Base-by-base conservation (phyloP, 2,329 filamentous ascomycete genomes). In the Arthrobotrys pseudoclavata region DNA sequence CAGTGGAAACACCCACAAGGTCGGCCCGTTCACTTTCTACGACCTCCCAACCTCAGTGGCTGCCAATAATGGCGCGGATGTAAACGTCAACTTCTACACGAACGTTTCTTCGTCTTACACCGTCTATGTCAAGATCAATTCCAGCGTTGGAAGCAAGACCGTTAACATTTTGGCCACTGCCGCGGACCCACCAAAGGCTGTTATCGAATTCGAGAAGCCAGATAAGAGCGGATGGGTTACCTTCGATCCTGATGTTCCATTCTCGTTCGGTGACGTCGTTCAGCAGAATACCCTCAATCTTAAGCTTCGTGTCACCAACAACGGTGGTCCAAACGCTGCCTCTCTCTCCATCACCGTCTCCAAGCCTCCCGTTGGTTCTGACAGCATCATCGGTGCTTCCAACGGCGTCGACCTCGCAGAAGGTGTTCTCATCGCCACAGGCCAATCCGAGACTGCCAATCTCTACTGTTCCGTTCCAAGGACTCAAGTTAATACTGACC, bases 381-480 rank as follows among this genome's bases (percentile, higher is more conserved):
- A 87, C 1, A 85, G 89, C 22, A 85, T 90, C 45, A 57, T 78
- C 20, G 84, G 85, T 20, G 86, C 88, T 0, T 84, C 84, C 12
- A 90, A 89, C 80, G 85, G 86, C 18, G 79, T 80, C 47, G 79
- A 81, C 63, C 84, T 88, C 7, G 88, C 89, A 57, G 88, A 90
- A 80, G 88, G 88, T 1, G 87, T 86, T 0, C 82, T 84, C 0
- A 82, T 90, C 0, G 82, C 83, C 0, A 85, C 87, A 0, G 87
- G 87, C 0, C 81, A 88, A 79, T 88, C 84, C 55, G 85, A 84
- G 1, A 87, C 85, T 0, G 88, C 88, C 1, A 85, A 84, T 0
- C 82, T 90, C 6, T 87, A 86, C 75, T 90, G 88, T 79, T 84
- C 86, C 1, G 87, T 86, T 0, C 87, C 88, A 7, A 88, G 88